Evolutionary conservation across 257 asterid species (phyloP).

Genomic region (Knoxia roxburghii): DNA sequence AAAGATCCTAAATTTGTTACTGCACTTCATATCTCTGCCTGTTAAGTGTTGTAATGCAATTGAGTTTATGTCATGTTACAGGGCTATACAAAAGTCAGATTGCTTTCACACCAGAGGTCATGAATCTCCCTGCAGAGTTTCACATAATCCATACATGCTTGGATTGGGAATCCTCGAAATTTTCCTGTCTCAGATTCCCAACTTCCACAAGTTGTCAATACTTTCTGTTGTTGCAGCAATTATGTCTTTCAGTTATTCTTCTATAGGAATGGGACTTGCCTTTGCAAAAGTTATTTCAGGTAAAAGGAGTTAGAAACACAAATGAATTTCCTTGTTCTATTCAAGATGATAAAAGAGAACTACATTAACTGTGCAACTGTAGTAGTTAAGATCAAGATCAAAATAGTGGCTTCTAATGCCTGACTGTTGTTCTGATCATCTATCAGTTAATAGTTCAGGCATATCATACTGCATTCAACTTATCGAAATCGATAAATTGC

Average conservation of each 20-base stretch:
- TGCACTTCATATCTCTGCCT: background rate
- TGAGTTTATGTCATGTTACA: conserved; percentile 12
- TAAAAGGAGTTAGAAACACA: conserved; percentile 3
- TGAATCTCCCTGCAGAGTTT: conserved; percentile 29
- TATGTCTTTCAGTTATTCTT: conserved; percentile 60
- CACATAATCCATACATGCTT: conserved; percentile 51
- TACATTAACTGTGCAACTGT: too few relatives aligned
- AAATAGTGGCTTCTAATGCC: too few relatives aligned
- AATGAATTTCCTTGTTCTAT: too few relatives aligned
- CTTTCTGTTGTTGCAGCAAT: conserved; percentile 58
- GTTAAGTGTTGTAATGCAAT: background rate
- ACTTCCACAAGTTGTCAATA: conserved; percentile 51
- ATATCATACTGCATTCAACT: background rate
- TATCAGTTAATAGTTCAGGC: background rate
- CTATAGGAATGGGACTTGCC: conserved; percentile 67
- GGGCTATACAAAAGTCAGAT: conserved; percentile 57
- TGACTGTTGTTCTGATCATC: too few relatives aligned
- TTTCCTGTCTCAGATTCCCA: conserved; percentile 58
- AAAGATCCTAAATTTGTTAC: background rate
- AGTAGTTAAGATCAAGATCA: too few relatives aligned
- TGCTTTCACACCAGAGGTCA: conserved; percentile 56
- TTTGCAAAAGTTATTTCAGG: conserved; percentile 49
- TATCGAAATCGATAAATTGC: background rate
- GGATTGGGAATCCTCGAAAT: conserved; percentile 49
- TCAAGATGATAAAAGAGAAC: too few relatives aligned